Evolutionary conservation across 2,329 filamentous ascomycete species (phyloP).

Genomic region (Bisporella sp.): DNA sequence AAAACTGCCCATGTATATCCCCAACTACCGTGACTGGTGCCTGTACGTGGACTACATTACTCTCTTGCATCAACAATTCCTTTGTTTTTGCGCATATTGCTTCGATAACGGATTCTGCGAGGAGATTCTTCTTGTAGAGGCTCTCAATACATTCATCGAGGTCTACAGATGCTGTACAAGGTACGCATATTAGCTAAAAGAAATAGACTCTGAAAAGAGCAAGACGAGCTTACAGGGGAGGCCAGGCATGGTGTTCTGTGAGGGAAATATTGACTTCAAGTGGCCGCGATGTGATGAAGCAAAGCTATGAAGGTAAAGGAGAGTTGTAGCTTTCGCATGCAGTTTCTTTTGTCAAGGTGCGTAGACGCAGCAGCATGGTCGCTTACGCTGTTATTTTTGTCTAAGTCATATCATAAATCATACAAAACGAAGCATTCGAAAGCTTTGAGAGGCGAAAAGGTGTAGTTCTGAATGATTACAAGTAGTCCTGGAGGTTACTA

Average conservation of each 20-base stretch:
- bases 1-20: slow-evolving; percentile 98
- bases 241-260: slow-evolving; percentile 42
- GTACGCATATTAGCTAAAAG: not conserved
- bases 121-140: slow-evolving; percentile 92
- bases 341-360: slow-evolving; percentile 19
- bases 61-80: slow-evolving; percentile 98
- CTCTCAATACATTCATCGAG: slow-evolving; percentile 97
- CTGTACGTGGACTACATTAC: slow-evolving; percentile 95
- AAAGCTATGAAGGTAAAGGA: slow-evolving; percentile 17
- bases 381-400: slow-evolving; percentile 9
- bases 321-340: slow-evolving; percentile 17
- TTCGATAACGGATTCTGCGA: slow-evolving; percentile 96
- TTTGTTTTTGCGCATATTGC: slow-evolving; percentile 99
- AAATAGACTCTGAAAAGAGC: slow-evolving; percentile 1
- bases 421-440: not conserved
- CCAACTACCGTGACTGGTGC: slow-evolving; percentile 96
- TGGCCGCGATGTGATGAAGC: slow-evolving; percentile 14
- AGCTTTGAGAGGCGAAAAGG: too few species aligned
- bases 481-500: too few species aligned
- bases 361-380: slow-evolving; percentile 28
- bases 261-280: not conserved
- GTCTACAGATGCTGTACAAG: slow-evolving; percentile 74
- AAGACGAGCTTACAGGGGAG: slow-evolving; percentile 41
- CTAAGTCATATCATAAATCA: slow-evolving; percentile 17
- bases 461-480: too few species aligned